phyloP scores from a whole-genome alignment of 805 yeast genomes.

The Candida gorgasii region DNA sequence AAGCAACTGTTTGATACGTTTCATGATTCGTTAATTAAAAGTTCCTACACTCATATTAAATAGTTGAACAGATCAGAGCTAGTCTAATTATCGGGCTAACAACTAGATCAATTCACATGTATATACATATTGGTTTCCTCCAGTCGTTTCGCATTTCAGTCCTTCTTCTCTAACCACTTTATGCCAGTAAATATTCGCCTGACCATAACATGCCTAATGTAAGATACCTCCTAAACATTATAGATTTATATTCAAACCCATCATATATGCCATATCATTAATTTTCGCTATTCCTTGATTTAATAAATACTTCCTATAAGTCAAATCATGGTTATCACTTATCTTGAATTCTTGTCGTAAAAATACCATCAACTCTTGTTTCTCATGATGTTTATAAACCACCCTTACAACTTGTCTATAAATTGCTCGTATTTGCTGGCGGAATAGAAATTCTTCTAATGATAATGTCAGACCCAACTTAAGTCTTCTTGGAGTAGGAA shows the following conservation, averaged over 20 bases:
- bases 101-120: too few species aligned
- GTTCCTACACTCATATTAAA: conserved; percentile 11
- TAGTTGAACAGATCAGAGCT: too few species aligned
- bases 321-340: conserved; percentile 29
- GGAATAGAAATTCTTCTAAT: conserved; percentile 42
- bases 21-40: conserved; percentile 14
- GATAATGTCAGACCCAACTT: conserved; percentile 21
- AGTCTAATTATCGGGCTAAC: too few species aligned
- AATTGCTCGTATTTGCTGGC: conserved; percentile 32
- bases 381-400: conserved; percentile 38
- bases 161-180: too few species aligned
- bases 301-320: conserved; percentile 39
- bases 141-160: too few species aligned
- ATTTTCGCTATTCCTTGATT: conserved; percentile 31
- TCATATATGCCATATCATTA: conserved; percentile 25
- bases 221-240: neutral
- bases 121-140: neutral
- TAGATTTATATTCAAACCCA: conserved; percentile 20
- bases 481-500: conserved; percentile 4
- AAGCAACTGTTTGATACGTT: conserved; percentile 13
- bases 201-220: too few species aligned
- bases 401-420: conserved; percentile 35
- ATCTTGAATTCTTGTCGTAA: conserved; percentile 36
- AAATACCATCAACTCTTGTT: conserved; percentile 30
- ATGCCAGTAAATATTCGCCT: too few species aligned